Evolutionary conservation across 1,284 basidiomycete species (phyloP).

Genomic region (Caloboletus firmus): DNA sequence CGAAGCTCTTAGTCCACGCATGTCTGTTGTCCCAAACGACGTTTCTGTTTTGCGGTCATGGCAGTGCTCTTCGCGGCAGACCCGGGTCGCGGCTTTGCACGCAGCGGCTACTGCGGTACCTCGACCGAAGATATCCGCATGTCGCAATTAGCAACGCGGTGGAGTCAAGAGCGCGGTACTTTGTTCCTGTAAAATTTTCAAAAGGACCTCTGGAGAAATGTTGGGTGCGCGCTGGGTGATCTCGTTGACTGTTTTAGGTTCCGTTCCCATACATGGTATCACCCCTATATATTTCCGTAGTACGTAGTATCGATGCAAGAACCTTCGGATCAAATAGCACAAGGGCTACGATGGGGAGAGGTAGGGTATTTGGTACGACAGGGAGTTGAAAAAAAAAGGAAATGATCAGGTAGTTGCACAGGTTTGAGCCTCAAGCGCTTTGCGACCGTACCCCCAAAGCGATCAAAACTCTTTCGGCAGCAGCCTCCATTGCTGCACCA

Average conservation of each 20-base stretch:
- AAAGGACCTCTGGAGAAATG: background rate
- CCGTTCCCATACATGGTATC: constrained; percentile 15
- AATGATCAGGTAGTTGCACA: background rate
- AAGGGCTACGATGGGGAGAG: background rate
- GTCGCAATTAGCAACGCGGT: background rate
- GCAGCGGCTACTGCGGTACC: constrained; percentile 11
- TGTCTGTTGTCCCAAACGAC: background rate
- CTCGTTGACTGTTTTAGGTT: constrained; percentile 12
- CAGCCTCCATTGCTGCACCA: constrained; percentile 27
- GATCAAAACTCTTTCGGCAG: constrained; percentile 22
- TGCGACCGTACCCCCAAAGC: constrained; percentile 8
- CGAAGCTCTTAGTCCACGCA: background rate
- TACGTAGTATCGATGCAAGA: background rate
- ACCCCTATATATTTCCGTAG: constrained; percentile 16
- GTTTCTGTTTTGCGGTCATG: background rate
- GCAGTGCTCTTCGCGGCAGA: background rate
- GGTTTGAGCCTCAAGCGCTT: background rate
- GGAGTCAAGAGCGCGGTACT: background rate
- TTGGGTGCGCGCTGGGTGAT: constrained; percentile 8
- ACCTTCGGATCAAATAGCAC: background rate
- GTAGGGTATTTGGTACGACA: background rate
- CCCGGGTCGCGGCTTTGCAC: constrained; percentile 7
- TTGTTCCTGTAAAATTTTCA: background rate
- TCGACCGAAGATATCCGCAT: background rate
- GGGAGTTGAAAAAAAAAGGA: background rate